These are phyloP conservation scores for Brassica carinata DNA, from an alignment of 345 rosid genomes.

Conservation along the genomic window DNA sequence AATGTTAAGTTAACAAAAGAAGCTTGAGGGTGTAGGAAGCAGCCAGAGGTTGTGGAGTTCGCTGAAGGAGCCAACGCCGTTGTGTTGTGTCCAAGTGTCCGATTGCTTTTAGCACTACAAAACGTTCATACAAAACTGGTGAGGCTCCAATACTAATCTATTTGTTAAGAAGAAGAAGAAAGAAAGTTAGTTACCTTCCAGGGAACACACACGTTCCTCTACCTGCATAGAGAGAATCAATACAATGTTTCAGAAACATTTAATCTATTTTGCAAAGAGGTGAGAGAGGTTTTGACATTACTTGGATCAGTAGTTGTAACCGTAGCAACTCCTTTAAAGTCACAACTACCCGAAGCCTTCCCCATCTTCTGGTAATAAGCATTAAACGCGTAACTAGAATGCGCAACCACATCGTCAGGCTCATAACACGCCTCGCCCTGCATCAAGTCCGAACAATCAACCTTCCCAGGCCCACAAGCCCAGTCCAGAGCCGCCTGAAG, in stretches of 20 bases:
- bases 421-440: conserved; percentile 87
- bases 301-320: conserved; percentile 92
- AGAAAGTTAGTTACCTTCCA: conserved; percentile 59
- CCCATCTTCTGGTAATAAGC: conserved; percentile 79
- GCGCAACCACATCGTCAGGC: conserved; percentile 76
- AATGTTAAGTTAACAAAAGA: conserved; percentile 54
- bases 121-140: conserved; percentile 2
- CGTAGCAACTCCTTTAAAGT: conserved; percentile 91
- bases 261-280: not conserved
- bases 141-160: conserved; percentile 16
- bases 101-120: conserved; percentile 70
- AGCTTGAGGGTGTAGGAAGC: conserved; percentile 34
- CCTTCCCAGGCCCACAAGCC: conserved; percentile 99
- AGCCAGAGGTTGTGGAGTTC: conserved; percentile 68
- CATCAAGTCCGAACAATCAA: conserved; percentile 75
- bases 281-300: conserved; percentile 40
- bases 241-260: conserved; percentile 28
- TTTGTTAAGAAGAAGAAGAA: not conserved
- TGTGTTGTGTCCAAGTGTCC: conserved; percentile 65
- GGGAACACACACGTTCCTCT: conserved; percentile 74
- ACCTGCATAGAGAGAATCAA: conserved; percentile 50
- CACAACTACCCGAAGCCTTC: conserved; percentile 82
- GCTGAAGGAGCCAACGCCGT: conserved; percentile 78
- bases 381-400: conserved; percentile 87
- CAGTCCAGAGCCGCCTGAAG: conserved; percentile 98